phyloP scores from a whole-genome alignment of 2,329 filamentous ascomycete genomes.

The Cladophialophora yegresii region DNA sequence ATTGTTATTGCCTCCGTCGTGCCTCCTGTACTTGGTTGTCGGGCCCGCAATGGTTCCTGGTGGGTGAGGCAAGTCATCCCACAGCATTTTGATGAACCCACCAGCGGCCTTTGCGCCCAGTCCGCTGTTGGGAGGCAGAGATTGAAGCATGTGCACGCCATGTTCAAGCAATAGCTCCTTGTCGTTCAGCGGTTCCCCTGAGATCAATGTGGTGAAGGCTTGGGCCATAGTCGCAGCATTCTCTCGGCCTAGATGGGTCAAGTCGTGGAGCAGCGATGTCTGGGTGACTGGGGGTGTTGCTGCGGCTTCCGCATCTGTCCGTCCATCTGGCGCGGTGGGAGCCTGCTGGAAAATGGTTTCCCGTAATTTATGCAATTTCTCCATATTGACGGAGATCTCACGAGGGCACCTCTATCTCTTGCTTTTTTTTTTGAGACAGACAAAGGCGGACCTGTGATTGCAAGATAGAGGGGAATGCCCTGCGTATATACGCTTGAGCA shows the following conservation, averaged over 20 bases:
- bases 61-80: constrained; percentile 56
- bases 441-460: background rate
- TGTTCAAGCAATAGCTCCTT: constrained; percentile 54
- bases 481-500: constrained; percentile 6
- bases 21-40: constrained; percentile 47
- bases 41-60: constrained; percentile 52
- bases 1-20: constrained; percentile 53
- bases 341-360: constrained; percentile 7
- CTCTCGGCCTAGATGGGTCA: constrained; percentile 45
- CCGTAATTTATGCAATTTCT: constrained; percentile 12
- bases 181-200: constrained; percentile 52
- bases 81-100: constrained; percentile 57
- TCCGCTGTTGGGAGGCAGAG: constrained; percentile 53
- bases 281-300: constrained; percentile 41
- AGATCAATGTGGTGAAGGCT: constrained; percentile 48
- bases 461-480: constrained; percentile 6
- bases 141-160: constrained; percentile 56
- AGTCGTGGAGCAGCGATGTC: constrained; percentile 47
- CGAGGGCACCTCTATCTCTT: background rate
- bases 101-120: constrained; percentile 53
- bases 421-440: background rate
- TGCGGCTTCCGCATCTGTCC: constrained; percentile 45
- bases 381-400: background rate
- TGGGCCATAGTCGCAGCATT: constrained; percentile 45
- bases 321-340: constrained; percentile 49